phyloP scores from a whole-genome alignment of 768 basidiomycete species.

The Agrocybe pediades region DNA sequence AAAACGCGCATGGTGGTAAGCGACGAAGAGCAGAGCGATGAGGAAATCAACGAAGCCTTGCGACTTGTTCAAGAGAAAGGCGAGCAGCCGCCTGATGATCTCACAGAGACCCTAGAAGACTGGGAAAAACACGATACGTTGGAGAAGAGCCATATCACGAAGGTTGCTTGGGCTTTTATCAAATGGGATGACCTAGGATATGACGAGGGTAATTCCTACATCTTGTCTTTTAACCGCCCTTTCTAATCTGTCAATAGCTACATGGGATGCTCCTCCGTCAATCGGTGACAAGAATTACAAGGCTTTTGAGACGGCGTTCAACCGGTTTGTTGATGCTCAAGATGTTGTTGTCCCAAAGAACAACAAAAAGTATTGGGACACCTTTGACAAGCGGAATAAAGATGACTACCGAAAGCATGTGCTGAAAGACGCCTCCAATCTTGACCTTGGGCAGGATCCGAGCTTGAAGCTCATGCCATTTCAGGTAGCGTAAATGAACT shows the following conservation, averaged over 20 bases:
- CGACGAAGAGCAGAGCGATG: constrained; percentile 33
- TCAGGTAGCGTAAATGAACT: constrained; percentile 52
- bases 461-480: constrained; percentile 82
- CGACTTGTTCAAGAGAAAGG: constrained; percentile 55
- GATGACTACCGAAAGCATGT: constrained; percentile 53
- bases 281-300: constrained; percentile 54
- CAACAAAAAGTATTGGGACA: constrained; percentile 37
- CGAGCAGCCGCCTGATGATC: constrained; percentile 56
- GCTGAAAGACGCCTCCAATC: constrained; percentile 54
- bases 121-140: constrained; percentile 57
- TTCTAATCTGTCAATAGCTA: constrained; percentile 49
- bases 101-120: constrained; percentile 62
- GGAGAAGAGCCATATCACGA: constrained; percentile 48
- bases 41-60: constrained; percentile 31
- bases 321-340: constrained; percentile 63
- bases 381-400: constrained; percentile 54
- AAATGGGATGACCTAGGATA: constrained; percentile 97
- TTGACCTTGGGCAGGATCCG: constrained; percentile 66
- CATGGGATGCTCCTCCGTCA: constrained; percentile 89
- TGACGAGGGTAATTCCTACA: constrained; percentile 71
- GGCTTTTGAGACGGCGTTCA: constrained; percentile 70
- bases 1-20: constrained; percentile 25
- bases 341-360: constrained; percentile 58
- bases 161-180: constrained; percentile 80
- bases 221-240: neutral